Evolutionary conservation across 2,329 filamentous ascomycete species (phyloP).

Genomic region (Nemania diffusa): DNA sequence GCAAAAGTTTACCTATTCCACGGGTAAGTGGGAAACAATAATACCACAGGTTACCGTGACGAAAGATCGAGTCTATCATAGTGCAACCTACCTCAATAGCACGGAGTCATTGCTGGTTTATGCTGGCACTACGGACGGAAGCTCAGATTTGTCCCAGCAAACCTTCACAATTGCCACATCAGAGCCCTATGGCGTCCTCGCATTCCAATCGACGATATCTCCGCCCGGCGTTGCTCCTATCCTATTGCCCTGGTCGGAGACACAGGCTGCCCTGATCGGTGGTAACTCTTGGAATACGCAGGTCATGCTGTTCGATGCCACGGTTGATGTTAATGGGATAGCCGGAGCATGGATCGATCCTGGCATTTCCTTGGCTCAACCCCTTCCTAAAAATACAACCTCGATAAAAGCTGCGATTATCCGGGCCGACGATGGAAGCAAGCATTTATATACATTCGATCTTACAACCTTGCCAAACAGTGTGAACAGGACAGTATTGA

Average conservation of each 20-base stretch:
- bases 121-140: conserved; percentile 75
- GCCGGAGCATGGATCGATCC: conserved; percentile 69
- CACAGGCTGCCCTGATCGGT: conserved; percentile 78
- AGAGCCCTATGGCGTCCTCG: conserved; percentile 70
- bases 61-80: conserved; percentile 78
- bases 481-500: conserved; percentile 75
- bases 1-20: conserved; percentile 71
- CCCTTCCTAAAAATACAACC: conserved; percentile 67
- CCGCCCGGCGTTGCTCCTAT: conserved; percentile 75
- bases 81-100: conserved; percentile 76
- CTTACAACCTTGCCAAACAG: conserved; percentile 77
- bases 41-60: conserved; percentile 61
- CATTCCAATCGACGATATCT: conserved; percentile 66
- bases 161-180: conserved; percentile 79
- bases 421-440: conserved; percentile 79
- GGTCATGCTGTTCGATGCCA: conserved; percentile 76
- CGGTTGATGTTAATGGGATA: conserved; percentile 51
- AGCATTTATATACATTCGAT: conserved; percentile 82
- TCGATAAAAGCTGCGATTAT: conserved; percentile 72
- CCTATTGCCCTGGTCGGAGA: conserved; percentile 77
- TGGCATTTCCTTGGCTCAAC: conserved; percentile 69
- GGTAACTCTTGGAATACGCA: conserved; percentile 72
- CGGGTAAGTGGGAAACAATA: conserved; percentile 63
- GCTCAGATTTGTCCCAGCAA: conserved; percentile 69
- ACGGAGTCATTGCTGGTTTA: conserved; percentile 82